Evolutionary conservation across 73 alveolate species (phyloP).

Genomic region (Symbiodinium pilosum): DNA sequence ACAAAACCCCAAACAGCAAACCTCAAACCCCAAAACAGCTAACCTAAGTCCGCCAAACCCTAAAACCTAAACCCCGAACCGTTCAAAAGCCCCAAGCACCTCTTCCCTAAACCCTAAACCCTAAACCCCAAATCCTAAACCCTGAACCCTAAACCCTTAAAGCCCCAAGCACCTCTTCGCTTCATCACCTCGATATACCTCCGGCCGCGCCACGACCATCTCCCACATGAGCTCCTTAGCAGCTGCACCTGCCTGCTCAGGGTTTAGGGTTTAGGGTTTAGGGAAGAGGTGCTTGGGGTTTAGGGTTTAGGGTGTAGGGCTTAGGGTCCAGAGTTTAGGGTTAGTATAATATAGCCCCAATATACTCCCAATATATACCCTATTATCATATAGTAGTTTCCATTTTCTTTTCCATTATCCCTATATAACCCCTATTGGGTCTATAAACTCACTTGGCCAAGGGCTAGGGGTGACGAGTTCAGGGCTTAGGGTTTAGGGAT

Average conservation of each 20-base stretch:
- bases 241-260: background rate
- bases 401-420: too few species aligned
- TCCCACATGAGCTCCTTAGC: constrained; percentile 12
- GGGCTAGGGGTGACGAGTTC: too few species aligned
- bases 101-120: background rate
- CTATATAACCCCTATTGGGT: too few species aligned
- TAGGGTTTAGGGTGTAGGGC: too few species aligned
- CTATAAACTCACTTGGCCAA: too few species aligned
- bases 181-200: constrained; percentile 28
- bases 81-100: background rate
- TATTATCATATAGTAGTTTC: too few species aligned
- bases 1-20: background rate
- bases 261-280: too few species aligned
- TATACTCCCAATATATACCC: too few species aligned
- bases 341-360: too few species aligned
- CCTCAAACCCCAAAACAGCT: background rate
- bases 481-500: too few species aligned
- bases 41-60: background rate
- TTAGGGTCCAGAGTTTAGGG: too few species aligned
- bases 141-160: background rate
- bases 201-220: constrained; percentile 36
- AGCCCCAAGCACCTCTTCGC: background rate
- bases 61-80: background rate
- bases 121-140: background rate
- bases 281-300: too few species aligned